phyloP scores from a whole-genome alignment of 169 alveolate species.

The Toxoplasma gondii region DNA sequence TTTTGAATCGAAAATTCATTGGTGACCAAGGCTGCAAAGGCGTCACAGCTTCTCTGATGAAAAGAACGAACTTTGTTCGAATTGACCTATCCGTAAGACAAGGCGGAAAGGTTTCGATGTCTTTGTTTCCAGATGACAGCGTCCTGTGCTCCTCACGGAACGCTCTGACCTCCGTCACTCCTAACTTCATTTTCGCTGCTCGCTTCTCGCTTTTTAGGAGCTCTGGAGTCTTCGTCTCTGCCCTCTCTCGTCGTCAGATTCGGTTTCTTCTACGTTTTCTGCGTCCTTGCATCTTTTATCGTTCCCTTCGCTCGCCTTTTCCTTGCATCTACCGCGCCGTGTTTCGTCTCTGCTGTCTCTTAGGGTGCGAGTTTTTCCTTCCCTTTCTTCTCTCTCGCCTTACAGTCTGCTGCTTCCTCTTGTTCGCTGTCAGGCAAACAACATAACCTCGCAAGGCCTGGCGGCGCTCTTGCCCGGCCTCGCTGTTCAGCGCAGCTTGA shows the following conservation, averaged over 20 bases:
- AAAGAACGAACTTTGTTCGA: neutral
- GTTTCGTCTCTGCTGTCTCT: neutral
- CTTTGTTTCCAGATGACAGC: neutral
- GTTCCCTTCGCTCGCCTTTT: neutral
- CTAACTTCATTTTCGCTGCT: too few species aligned
- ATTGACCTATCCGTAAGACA: neutral
- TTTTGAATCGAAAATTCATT: neutral
- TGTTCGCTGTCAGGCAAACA: neutral
- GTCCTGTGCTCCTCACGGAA: neutral
- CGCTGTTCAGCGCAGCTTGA: neutral
- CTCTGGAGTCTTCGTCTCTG: neutral
- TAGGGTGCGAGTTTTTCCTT: neutral
- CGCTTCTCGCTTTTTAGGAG: neutral
- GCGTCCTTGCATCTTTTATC: neutral
- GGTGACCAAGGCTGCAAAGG: constrained; percentile 21
- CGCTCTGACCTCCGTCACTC: too few species aligned
- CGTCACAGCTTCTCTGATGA: neutral
- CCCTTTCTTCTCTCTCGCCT: neutral
- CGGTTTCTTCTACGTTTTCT: neutral
- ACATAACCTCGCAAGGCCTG: neutral
- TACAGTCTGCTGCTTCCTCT: neutral
- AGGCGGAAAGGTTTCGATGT: too few species aligned
- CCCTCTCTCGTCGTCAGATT: too few species aligned
- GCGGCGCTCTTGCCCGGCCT: neutral
- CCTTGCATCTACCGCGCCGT: neutral